phyloP scores from a whole-genome alignment of 177 flowering plant genomes.

The Telopea speciosissima region DNA sequence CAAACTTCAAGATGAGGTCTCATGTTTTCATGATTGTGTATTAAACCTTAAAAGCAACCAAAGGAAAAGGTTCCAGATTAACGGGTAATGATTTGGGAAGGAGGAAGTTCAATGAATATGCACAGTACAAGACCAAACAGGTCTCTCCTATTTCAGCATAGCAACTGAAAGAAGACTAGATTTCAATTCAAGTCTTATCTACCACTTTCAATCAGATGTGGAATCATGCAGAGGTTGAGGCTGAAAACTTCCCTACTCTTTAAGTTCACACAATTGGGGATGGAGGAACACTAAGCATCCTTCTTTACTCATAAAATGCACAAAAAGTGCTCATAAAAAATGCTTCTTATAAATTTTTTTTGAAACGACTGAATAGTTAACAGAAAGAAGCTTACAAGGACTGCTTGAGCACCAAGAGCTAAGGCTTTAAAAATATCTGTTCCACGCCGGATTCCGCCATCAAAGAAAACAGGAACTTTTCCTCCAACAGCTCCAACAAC shows the following conservation, averaged over 20 bases:
- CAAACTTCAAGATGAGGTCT: background rate
- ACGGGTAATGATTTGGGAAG: no score
- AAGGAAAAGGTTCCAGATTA: background rate
- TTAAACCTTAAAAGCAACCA: no score
- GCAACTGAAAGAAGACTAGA: background rate
- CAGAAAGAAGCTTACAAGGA: slow-evolving; percentile 37
- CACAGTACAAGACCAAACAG: background rate
- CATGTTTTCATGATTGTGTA: background rate
- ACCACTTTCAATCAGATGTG: background rate
- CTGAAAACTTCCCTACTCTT: background rate
- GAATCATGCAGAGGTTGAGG: background rate
- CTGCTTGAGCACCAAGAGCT: slow-evolving; percentile 86
- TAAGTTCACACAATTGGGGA: background rate
- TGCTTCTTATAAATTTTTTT: background rate
- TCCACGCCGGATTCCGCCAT: slow-evolving; percentile 81
- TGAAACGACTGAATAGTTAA: background rate
- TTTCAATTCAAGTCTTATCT: no score
- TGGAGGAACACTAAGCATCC: background rate
- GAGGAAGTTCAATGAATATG: no score
- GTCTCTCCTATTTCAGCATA: background rate
- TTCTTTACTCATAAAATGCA: background rate
- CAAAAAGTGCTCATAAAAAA: background rate
- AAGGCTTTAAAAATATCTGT: slow-evolving; percentile 85
- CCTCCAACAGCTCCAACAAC: slow-evolving; percentile 68
- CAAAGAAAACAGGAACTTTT: slow-evolving; percentile 63